A percentile compares a stretch with the other conserved stretches of the same genome.
Conservation (phyloP, 768 basidiomycete genomes). For the Lentinula lateritia region DNA sequence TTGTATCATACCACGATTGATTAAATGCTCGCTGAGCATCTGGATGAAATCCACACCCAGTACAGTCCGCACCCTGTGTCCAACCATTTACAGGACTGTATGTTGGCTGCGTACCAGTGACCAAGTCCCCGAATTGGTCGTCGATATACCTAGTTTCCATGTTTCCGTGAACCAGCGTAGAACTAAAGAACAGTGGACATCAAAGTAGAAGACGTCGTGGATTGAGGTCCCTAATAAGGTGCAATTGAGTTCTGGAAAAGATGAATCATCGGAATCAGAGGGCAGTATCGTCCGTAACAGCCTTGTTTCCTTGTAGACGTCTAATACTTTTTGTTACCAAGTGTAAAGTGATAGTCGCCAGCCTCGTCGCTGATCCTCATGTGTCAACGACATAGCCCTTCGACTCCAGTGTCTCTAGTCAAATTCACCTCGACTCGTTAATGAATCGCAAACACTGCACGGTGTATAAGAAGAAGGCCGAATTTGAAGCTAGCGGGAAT, state of each 20-base stretch:
- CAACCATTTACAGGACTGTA: background rate
- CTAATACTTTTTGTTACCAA: background rate
- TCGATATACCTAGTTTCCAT: background rate
- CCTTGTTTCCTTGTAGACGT: background rate
- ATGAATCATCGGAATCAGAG: background rate
- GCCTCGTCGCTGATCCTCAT: background rate
- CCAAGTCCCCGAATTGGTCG: background rate
- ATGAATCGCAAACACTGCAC: background rate
- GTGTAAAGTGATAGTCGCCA: background rate
- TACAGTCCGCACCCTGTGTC: background rate
- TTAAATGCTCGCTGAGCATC: background rate
- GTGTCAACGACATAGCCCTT: background rate
- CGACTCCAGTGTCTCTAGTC: too few species aligned
- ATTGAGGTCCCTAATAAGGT: background rate
- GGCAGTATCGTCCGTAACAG: background rate
- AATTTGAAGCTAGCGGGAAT: background rate
- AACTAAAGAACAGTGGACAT: background rate
- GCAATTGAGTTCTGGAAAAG: background rate
- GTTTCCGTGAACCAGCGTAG: background rate
- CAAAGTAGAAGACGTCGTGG: background rate
- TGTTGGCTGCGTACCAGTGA: background rate
- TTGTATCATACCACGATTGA: constrained; percentile 4
- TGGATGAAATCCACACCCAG: constrained; percentile 4
- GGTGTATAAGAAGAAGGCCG: background rate
- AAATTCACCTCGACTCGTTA: too few species aligned